phyloP scores from a whole-genome alignment of 208 protist genomes.

The Wallacemonas sp. region DNA sequence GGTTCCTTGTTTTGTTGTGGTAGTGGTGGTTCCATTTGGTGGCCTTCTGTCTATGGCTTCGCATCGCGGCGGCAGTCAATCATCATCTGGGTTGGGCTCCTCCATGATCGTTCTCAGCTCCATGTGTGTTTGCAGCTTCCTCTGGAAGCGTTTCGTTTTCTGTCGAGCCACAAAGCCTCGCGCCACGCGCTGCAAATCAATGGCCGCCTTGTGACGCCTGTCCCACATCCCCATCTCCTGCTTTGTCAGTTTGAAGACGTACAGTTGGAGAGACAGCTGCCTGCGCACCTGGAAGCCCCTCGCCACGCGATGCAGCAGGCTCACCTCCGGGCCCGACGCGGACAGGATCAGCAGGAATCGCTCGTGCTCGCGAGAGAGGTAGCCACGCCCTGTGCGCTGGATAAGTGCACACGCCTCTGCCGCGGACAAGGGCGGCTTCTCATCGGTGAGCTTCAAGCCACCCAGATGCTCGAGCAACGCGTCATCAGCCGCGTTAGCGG shows the following conservation, averaged over 20 bases:
- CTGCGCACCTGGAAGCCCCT: conserved; percentile 29
- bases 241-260: conserved; percentile 22
- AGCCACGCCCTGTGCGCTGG: conserved; percentile 46
- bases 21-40: too few species aligned
- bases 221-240: conserved; percentile 40
- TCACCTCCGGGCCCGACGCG: conserved; percentile 34
- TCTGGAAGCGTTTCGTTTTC: conserved; percentile 36
- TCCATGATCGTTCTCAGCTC: conserved; percentile 48
- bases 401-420: conserved; percentile 27
- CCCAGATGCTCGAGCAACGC: conserved; percentile 6
- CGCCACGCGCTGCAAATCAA: conserved; percentile 46
- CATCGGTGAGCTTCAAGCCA: conserved; percentile 3
- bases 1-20: too few species aligned
- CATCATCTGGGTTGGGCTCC: conserved; percentile 32
- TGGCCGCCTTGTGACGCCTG: conserved; percentile 31
- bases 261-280: conserved; percentile 27
- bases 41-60: too few species aligned
- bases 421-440: conserved; percentile 6
- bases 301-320: conserved; percentile 45
- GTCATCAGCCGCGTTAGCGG: background rate
- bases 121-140: conserved; percentile 38
- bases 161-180: conserved; percentile 51
- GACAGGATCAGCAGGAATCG: conserved; percentile 40
- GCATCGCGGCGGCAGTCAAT: too few species aligned
- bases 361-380: conserved; percentile 32